Percentiles rank a stretch among this genome's conserved stretches.
Conservation (phyloP, 2,329 filamentous ascomycete genomes). For the Ceratocystis huliohia region DNA sequence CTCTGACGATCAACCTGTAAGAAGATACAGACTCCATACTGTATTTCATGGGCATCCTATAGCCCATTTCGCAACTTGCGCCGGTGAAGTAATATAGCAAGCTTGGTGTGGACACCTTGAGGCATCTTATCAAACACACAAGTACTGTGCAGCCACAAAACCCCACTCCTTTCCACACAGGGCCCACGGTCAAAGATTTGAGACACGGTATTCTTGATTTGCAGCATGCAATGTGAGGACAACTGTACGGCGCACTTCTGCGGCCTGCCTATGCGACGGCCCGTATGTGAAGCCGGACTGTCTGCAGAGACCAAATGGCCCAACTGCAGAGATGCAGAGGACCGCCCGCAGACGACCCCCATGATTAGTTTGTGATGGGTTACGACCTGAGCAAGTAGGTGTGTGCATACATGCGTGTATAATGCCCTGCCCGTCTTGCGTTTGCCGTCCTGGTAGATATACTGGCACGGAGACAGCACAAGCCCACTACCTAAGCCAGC, state of each 20-base stretch:
- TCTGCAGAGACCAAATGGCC: background rate
- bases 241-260: background rate
- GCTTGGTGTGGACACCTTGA: background rate
- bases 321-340: background rate
- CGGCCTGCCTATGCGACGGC: background rate
- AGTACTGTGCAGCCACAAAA: background rate
- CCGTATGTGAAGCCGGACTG: background rate
- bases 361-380: background rate
- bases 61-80: background rate
- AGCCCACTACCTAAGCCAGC: background rate
- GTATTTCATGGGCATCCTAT: background rate
- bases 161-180: too few relatives aligned
- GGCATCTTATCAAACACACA: background rate
- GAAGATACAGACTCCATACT: background rate
- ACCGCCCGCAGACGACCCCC: background rate
- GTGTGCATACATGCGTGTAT: background rate
- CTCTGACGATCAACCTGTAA: background rate
- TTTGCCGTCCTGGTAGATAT: too few relatives aligned
- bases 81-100: background rate
- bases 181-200: background rate
- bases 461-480: background rate
- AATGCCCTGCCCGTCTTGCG: background rate
- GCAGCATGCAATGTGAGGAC: slow-evolving; percentile 5
- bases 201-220: background rate
- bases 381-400: background rate